Evolutionary conservation across 331 rosid genomes (phyloP).

Genomic region (Rosa hybrid): DNA sequence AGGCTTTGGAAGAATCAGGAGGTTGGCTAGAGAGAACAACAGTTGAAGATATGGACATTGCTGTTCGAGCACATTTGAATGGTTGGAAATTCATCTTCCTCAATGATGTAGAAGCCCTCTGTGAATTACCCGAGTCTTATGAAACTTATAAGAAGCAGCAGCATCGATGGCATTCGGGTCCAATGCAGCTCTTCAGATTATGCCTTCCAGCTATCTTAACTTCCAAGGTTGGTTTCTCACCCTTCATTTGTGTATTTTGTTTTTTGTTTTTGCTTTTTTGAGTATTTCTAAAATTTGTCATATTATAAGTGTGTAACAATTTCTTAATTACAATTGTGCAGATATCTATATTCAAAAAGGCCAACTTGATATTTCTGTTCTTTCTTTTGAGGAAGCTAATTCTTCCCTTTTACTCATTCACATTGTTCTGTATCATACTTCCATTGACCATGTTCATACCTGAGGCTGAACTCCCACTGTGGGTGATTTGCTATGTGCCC

Average conservation of each 20-base stretch:
- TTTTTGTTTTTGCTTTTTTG: background rate
- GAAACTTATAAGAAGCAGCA: conserved; percentile 98
- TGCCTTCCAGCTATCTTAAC: conserved; percentile 84
- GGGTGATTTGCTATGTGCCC: conserved; percentile 96
- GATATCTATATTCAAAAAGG: conserved; percentile 82
- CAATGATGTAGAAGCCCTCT: conserved; percentile 87
- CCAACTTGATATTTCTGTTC: conserved; percentile 85
- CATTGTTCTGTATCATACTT: conserved; percentile 87
- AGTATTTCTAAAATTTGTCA: background rate
- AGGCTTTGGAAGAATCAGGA: conserved; percentile 95
- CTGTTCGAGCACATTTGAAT: conserved; percentile 87
- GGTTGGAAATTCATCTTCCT: conserved; percentile 96
- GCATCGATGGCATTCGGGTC: conserved; percentile 99
- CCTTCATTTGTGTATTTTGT: background rate
- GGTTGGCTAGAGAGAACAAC: conserved; percentile 99
- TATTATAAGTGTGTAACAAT: background rate
- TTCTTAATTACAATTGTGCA: conserved; percentile 41
- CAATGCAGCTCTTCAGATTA: conserved; percentile 94
- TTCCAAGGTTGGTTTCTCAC: conserved; percentile 58
- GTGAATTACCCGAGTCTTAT: conserved; percentile 95
- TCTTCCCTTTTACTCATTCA: conserved; percentile 97
- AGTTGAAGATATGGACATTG: conserved; percentile 98
- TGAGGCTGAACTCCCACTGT: conserved; percentile 89
- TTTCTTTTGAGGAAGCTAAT: conserved; percentile 89
- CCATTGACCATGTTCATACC: conserved; percentile 98